phyloP scores from a whole-genome alignment of 2,329 filamentous ascomycete species.

The Exophiala dermatitidis region DNA sequence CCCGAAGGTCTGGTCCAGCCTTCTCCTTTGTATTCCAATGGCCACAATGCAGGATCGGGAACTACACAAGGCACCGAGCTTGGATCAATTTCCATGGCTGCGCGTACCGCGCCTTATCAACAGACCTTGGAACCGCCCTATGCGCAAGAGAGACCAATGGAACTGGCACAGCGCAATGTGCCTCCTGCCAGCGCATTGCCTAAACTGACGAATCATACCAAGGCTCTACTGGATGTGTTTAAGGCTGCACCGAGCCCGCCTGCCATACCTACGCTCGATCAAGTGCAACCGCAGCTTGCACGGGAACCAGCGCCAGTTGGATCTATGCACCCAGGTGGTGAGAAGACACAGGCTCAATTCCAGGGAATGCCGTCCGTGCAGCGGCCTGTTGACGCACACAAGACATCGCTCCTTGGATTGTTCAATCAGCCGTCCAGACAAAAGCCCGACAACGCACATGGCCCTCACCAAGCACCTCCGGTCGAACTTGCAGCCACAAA shows the following conservation, averaged over 20 bases:
- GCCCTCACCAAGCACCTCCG: constrained; percentile 23
- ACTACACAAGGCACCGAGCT: constrained; percentile 24
- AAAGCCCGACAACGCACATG: constrained; percentile 9
- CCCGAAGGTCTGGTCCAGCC: constrained; percentile 12
- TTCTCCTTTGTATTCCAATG: constrained; percentile 27
- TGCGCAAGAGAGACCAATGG: constrained; percentile 32
- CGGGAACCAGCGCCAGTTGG: background rate
- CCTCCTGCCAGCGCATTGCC: constrained; percentile 54
- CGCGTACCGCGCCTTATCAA: constrained; percentile 40
- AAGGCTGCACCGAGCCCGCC: constrained; percentile 31
- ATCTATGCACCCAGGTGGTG: constrained; percentile 14
- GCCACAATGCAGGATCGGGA: constrained; percentile 24
- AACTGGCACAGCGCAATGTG: constrained; percentile 39
- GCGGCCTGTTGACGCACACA: constrained; percentile 4
- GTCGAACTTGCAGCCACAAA: constrained; percentile 43
- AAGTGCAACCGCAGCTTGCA: background rate
- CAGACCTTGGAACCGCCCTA: constrained; percentile 42
- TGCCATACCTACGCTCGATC: constrained; percentile 14
- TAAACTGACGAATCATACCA: constrained; percentile 50
- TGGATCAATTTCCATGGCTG: constrained; percentile 22
- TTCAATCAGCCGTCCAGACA: constrained; percentile 21
- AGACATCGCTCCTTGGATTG: constrained; percentile 16
- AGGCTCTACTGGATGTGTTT: constrained; percentile 54
- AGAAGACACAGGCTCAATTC: constrained; percentile 1
- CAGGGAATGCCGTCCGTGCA: background rate